phyloP scores from a whole-genome alignment of 768 basidiomycete genomes.

The Cytidiella melzeri region DNA sequence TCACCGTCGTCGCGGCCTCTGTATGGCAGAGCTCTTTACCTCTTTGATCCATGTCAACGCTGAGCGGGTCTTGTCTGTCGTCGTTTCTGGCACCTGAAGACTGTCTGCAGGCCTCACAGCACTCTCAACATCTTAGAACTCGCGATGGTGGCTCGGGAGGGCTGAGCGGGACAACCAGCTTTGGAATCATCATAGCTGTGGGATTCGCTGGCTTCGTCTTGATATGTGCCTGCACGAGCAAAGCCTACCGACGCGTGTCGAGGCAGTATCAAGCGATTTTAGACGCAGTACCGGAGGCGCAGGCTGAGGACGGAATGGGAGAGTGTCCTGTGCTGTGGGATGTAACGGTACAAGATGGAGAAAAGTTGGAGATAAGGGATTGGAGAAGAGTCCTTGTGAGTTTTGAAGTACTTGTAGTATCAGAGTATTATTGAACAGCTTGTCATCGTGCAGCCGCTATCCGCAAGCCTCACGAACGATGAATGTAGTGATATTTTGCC shows the following conservation, averaged over 20 bases:
- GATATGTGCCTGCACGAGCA: background rate
- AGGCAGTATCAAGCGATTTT: background rate
- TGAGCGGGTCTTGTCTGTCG: too few species aligned
- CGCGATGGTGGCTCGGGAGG: background rate
- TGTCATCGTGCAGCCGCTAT: background rate
- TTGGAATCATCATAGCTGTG: constrained; percentile 13
- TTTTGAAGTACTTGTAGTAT: background rate
- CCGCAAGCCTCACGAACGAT: background rate
- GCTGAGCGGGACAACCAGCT: background rate
- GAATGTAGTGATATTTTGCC: background rate
- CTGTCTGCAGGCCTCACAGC: background rate
- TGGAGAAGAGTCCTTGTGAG: background rate
- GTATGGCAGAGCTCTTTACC: background rate
- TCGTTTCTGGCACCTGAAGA: background rate
- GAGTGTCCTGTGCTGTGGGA: background rate
- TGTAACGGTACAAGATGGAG: background rate
- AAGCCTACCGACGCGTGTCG: background rate
- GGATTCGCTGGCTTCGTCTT: constrained; percentile 13
- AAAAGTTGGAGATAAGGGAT: background rate
- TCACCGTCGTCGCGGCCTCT: background rate
- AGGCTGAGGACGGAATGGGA: too few species aligned
- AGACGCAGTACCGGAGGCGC: too few species aligned
- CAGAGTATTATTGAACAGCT: too few species aligned
- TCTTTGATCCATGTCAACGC: too few species aligned
- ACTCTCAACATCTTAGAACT: too few species aligned